A percentile compares a stretch with the other conserved stretches of the same genome.
These are phyloP conservation scores for Metschnikowia vanudenii DNA, from an alignment of 805 yeast species.

Conservation along the genomic window DNA sequence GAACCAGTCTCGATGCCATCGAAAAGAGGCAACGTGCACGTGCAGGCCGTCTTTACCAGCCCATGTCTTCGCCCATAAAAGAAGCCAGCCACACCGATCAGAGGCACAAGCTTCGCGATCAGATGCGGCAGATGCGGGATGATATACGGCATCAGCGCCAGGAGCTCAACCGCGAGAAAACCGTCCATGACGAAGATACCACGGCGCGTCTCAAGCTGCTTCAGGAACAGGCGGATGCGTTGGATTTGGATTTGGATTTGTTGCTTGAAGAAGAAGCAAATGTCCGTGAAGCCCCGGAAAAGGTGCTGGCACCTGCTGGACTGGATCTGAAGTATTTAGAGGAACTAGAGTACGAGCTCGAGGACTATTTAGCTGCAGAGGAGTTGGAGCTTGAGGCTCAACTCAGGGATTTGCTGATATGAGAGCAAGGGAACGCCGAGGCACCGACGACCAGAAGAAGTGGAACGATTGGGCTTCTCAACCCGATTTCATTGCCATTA, in stretches of 20 bases:
- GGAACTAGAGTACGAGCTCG: conserved; percentile 17
- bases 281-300: not conserved
- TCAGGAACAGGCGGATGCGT: conserved; percentile 13
- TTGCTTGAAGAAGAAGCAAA: conserved; percentile 11
- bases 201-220: conserved; percentile 7
- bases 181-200: conserved; percentile 9
- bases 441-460: not conserved
- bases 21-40: conserved; percentile 15
- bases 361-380: conserved; percentile 15
- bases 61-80: conserved; percentile 19
- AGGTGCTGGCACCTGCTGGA: conserved; percentile 1
- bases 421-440: not conserved
- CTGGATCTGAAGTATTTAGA: not conserved
- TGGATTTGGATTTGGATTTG: conserved; percentile 13
- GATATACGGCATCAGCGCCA: conserved; percentile 11
- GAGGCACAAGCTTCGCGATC: conserved; percentile 4
- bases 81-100: not conserved
- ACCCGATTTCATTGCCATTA: no score
- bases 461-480: not conserved
- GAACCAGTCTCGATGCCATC: conserved; percentile 7
- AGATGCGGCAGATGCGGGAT: conserved; percentile 13
- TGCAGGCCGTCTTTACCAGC: conserved; percentile 13
- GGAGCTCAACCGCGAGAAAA: conserved; percentile 16
- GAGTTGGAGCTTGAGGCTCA: conserved; percentile 21
- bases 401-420: conserved; percentile 14